Evolutionary conservation across 345 rosid species (phyloP), one percentile per base, ranked within the genome.

Genomic region (Corchorus olitorius): DNA sequence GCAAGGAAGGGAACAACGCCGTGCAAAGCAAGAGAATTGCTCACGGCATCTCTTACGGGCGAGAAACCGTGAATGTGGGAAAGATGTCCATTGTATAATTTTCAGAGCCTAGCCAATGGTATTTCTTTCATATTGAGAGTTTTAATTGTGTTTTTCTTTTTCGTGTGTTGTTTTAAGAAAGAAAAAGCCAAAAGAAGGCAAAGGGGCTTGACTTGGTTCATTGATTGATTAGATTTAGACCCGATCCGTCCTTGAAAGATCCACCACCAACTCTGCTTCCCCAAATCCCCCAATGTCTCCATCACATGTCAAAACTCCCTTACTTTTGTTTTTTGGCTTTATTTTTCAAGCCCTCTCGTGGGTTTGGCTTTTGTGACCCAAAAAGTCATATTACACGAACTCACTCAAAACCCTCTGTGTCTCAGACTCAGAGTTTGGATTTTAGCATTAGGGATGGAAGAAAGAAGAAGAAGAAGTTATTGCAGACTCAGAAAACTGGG

Each of bases 281-380:
- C 76, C 74, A n/a, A 55, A 55, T 79, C 80, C 59, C 20, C 43
- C 54, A 5, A 35, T 43, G 59, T 37, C 73, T 37, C 69, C 20
- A 27, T 58, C 72, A 63, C 70, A 61, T 74, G 70, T 74, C 59
- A 74, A 16, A 39, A 27, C 13, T 39, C 37, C 65, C 33, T 12
- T 4, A 10, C 15, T 7, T 27, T 55, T 22, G 33, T 45, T 27
- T 55, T 27, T 27, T 27, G 27, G 27, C 27, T 27, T 27, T 1
- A 0, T 72, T 19, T 41, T 73, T 50, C 58, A 71, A 66, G 56
- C 74, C 70, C 76, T 67, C 79, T 68, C 79, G 77, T 72, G 81
- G 81, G 74, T 53, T 67, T 75, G 77, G 77, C 68, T 67, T 60
- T 72, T 75, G n/a, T 70, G 45, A 67, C 69, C 35, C 8, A 50